Evolutionary conservation across 352 stramenopile species (phyloP).

Genomic region (Phytophthora crassamura): DNA sequence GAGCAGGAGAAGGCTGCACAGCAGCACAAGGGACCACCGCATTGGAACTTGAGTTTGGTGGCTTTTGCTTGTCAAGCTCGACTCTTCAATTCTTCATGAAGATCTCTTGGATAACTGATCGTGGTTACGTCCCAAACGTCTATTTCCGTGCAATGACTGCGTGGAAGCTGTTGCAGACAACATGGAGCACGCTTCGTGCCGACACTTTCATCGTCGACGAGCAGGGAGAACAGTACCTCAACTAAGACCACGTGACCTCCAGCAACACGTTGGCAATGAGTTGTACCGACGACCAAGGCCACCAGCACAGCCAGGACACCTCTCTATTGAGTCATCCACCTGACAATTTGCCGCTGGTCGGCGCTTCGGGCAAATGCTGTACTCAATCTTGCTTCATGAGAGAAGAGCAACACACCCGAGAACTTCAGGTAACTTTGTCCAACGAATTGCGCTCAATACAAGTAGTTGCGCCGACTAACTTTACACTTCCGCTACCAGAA

Average conservation of each 20-base stretch:
- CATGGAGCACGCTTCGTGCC: slow-evolving; percentile 1
- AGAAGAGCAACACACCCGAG: slow-evolving; percentile 30
- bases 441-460: not conserved
- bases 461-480: slow-evolving; percentile 1
- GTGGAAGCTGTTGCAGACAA: slow-evolving; percentile 1
- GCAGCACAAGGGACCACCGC: slow-evolving; percentile 1
- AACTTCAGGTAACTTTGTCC: slow-evolving; percentile 40
- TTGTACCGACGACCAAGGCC: slow-evolving; percentile 21
- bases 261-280: slow-evolving; percentile 13
- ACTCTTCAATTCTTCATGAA: slow-evolving; percentile 14
- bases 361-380: slow-evolving; percentile 19
- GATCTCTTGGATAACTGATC: slow-evolving; percentile 7
- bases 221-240: not conserved
- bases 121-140: slow-evolving; percentile 7
- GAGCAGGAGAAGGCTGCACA: slow-evolving; percentile 12
- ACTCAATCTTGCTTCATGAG: slow-evolving; percentile 38
- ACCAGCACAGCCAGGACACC: slow-evolving; percentile 7
- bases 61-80: not conserved
- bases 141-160: slow-evolving; percentile 17
- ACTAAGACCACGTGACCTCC: not conserved
- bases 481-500: slow-evolving; percentile 29
- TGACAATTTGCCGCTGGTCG: not conserved
- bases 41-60: not conserved
- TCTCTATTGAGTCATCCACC: not conserved
- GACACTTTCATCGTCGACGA: slow-evolving; percentile 7